phyloP scores from a whole-genome alignment of 2,329 filamentous ascomycete species.

The Phialophora chinensis region DNA sequence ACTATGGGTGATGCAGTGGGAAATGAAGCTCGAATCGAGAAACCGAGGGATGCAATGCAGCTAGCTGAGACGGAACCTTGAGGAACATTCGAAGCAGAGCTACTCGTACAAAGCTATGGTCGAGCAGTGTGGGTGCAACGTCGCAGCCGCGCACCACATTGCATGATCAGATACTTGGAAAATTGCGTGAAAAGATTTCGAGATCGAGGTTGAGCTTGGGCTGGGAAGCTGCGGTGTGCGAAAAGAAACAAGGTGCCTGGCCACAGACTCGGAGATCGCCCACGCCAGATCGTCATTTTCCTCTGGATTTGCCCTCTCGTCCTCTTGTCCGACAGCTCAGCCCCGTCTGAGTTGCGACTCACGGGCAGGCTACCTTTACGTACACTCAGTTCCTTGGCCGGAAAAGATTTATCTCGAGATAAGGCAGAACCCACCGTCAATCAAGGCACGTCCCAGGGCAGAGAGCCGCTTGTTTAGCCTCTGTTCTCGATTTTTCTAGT shows the following conservation, averaged over 20 bases:
- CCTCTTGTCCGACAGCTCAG: background rate
- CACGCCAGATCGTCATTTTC: background rate
- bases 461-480: background rate
- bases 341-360: background rate
- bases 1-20: background rate
- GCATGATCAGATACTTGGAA: background rate
- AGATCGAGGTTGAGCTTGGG: background rate
- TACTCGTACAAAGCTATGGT: background rate
- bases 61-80: background rate
- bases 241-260: background rate
- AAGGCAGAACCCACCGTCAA: background rate
- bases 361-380: background rate
- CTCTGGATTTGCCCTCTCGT: background rate
- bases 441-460: background rate
- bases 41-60: background rate
- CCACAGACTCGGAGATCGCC: background rate
- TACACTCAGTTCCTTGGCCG: background rate
- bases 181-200: background rate
- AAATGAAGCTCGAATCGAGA: background rate
- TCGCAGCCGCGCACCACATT: background rate
- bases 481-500: conserved; percentile 23
- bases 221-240: conserved; percentile 6
- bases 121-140: conserved; percentile 5
- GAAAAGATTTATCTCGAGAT: background rate
- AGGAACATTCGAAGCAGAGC: background rate